phyloP scores from a whole-genome alignment of 2,329 filamentous ascomycete genomes.

The Beauveria varroae region DNA sequence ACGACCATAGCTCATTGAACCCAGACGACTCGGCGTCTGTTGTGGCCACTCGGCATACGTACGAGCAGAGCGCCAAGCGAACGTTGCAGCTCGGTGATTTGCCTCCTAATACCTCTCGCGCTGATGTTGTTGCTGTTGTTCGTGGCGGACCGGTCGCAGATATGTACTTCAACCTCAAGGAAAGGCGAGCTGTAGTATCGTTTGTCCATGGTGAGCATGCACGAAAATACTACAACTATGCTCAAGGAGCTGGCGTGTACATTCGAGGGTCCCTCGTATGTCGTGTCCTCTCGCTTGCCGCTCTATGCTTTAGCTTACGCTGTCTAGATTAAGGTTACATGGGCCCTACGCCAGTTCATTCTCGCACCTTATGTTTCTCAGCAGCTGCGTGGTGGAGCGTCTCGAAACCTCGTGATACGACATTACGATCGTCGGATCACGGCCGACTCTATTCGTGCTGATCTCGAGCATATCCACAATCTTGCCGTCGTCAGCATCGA shows the following conservation, averaged over 20 bases:
- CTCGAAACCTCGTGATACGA: constrained; percentile 65
- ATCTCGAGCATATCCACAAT: constrained; percentile 78
- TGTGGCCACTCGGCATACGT: constrained; percentile 16
- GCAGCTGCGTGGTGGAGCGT: constrained; percentile 59
- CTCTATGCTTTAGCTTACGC: not conserved
- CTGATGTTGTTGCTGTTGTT: constrained; percentile 56
- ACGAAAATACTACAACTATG: constrained; percentile 56
- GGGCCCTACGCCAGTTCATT: constrained; percentile 64
- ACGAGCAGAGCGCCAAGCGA: constrained; percentile 36
- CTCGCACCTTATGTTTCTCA: constrained; percentile 55
- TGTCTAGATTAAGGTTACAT: constrained; percentile 56
- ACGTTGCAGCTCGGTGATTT: constrained; percentile 59
- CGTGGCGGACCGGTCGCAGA: constrained; percentile 66
- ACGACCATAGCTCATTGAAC: not conserved
- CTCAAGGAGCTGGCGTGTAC: constrained; percentile 58
- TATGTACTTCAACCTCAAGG: constrained; percentile 52
- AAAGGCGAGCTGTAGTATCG: constrained; percentile 58
- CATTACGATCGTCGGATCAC: constrained; percentile 51
- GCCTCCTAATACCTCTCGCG: constrained; percentile 52
- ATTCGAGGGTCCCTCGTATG: constrained; percentile 39
- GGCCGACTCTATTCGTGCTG: constrained; percentile 56
- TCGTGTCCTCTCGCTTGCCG: not conserved
- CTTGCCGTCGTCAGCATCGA: constrained; percentile 60
- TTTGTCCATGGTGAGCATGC: constrained; percentile 60
- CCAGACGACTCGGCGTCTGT: not conserved